Evolutionary conservation across 495 filamentous ascomycete genomes (phyloP), one percentile per base, ranked within the genome.

Genomic region (Penicillium waksmanii): DNA sequence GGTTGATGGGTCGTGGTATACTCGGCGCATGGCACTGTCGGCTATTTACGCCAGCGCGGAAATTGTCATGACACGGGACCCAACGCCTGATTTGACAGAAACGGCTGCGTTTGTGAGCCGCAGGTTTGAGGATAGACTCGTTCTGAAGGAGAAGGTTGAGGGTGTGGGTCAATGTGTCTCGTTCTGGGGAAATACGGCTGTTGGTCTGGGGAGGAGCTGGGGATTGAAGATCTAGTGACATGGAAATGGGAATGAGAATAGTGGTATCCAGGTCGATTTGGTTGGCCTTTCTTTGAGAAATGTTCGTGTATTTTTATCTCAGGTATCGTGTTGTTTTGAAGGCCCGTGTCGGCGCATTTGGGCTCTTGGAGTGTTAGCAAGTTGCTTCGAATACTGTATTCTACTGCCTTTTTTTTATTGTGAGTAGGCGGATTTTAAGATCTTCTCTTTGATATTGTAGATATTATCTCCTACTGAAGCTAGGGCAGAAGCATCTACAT

Each of bases 11-110:
- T 83, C 82, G 11, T 98, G 95, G 95, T 98, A 98, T 70, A 90
- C 92, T 55, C 95, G 95, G 71, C 87, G 95, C 6, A 84, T 88
- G 6, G 85, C 85, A 2, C 78, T 98, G 5, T 84, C 89, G 3
- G 80, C 85, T 11, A 85, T 97, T 63, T 98, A 98, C 69, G 89
- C 91, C 23, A 88, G 87, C 40, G 84, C 88, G 27, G 95, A 98
- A 73, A 77, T 97, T 3, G 93, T 93, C 73, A 96, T 97, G 93
- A 98, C 92, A 15, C 89, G 88, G 46, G 96, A 98, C 70, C 74
- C 70, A 55, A 89, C 85, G 0, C 70, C 78, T 0, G 85, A 83
- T 13, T 91, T 87, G 62, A 64, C 58, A 2, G 90, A 91, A 53
- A 98, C 95, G 21, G 88, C 87, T 63, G 76, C 82, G 25, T 98